Evolutionary conservation across 2,329 filamentous ascomycete genomes (phyloP).

Genomic region (Oidium heveae): DNA sequence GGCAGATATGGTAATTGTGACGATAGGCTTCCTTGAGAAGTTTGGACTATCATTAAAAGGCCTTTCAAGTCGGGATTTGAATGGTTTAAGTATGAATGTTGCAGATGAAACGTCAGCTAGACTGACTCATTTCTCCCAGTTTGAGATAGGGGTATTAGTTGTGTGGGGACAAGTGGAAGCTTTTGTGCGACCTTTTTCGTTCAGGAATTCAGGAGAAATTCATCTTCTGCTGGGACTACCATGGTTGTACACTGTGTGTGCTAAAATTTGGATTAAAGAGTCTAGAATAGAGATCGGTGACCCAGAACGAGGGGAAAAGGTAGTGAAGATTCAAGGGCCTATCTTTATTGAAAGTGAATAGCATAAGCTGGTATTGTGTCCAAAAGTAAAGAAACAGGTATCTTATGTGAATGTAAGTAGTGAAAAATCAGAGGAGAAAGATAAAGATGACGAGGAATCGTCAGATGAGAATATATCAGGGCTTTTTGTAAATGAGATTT

Average conservation of each 20-base stretch:
- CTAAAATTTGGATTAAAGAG: not conserved
- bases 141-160: not conserved
- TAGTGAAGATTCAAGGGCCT: not conserved
- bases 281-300: not conserved
- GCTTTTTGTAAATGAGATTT: not conserved
- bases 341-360: not conserved
- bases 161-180: not conserved
- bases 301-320: not conserved
- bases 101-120: not conserved
- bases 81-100: not conserved
- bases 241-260: not conserved
- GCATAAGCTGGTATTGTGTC: not conserved
- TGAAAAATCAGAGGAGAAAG: not conserved
- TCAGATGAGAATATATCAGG: not conserved
- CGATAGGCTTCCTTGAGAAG: not conserved
- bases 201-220: not conserved
- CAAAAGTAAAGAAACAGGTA: not conserved
- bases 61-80: not conserved
- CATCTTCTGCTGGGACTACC: not conserved
- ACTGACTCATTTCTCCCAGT: not conserved
- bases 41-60: not conserved
- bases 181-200: not conserved
- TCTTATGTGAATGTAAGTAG: not conserved
- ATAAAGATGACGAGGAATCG: not conserved
- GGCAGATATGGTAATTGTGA: not conserved